Conservation (phyloP, 2,329 filamentous ascomycete genomes). For the Plectosphaerella plurivora region DNA sequence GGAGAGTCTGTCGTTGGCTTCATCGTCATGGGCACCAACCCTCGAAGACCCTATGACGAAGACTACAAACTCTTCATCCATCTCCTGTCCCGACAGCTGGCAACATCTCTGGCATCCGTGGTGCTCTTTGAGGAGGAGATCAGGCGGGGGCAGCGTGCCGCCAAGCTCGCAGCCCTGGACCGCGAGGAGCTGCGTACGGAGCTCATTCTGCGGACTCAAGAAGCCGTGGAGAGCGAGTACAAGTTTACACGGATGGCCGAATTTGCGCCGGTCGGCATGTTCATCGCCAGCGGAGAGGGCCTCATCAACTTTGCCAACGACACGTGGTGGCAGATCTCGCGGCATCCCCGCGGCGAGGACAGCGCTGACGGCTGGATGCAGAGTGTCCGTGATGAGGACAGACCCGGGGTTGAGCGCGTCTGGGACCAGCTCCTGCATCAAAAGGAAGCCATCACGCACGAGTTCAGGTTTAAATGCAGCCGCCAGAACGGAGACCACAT, state of each 20-base stretch:
- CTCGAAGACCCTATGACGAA: constrained; percentile 71
- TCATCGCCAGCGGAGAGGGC: constrained; percentile 71
- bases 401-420: constrained; percentile 48
- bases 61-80: constrained; percentile 77
- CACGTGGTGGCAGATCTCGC: constrained; percentile 69
- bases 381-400: constrained; percentile 64
- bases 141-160: constrained; percentile 66
- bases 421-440: constrained; percentile 61
- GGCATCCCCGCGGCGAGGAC: constrained; percentile 55
- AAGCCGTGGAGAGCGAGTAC: constrained; percentile 65
- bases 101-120: constrained; percentile 75
- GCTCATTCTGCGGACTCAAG: constrained; percentile 59
- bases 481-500: constrained; percentile 57
- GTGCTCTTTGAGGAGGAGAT: constrained; percentile 83
- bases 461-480: constrained; percentile 70
- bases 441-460: constrained; percentile 61
- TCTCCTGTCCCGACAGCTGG: constrained; percentile 69
- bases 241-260: constrained; percentile 82
- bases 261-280: constrained; percentile 78
- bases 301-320: constrained; percentile 78
- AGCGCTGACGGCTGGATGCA: constrained; percentile 68
- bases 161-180: constrained; percentile 69
- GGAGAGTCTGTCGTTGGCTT: constrained; percentile 73
- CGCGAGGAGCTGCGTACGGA: constrained; percentile 74
- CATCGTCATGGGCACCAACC: constrained; percentile 74